Percentiles rank a stretch among this genome's conserved stretches.
These are phyloP conservation scores for Lecanoromycetidae sp. DNA, from an alignment of 2,329 filamentous ascomycete genomes.

Conservation along the genomic window DNA sequence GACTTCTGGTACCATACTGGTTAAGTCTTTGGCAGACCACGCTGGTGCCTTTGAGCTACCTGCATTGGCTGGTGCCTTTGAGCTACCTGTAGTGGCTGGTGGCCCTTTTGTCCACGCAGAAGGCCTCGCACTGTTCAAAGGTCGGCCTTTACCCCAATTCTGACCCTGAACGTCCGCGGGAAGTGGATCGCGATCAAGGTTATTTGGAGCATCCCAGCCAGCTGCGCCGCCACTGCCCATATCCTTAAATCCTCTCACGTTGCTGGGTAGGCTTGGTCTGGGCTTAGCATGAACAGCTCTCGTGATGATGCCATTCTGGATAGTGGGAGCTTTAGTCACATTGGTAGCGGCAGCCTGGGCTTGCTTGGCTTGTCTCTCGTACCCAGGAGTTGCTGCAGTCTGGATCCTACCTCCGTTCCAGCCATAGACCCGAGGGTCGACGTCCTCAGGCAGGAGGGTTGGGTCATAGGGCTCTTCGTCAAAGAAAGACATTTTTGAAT, in stretches of 20 bases:
- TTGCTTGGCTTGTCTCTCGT: neutral
- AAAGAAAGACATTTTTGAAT: neutral
- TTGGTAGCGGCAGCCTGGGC: neutral
- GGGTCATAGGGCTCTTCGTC: neutral
- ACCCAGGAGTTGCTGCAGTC: neutral
- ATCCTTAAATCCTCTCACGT: neutral
- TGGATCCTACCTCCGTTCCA: neutral
- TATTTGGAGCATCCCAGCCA: too few relatives aligned
- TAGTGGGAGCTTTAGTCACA: constrained; percentile 2
- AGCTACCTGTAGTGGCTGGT: neutral
- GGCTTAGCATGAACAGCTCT: neutral
- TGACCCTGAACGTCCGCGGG: too few relatives aligned
- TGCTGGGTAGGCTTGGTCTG: neutral
- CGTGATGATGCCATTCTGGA: neutral
- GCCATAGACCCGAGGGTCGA: neutral
- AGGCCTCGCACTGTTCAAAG: too few relatives aligned
- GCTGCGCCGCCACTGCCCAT: neutral
- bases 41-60: neutral
- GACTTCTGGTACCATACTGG: neutral
- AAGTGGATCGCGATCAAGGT: too few relatives aligned
- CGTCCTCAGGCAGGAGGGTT: neutral
- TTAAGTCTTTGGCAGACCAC: too few relatives aligned
- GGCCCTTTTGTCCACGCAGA: neutral
- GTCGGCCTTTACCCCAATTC: too few relatives aligned
- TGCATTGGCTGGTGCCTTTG: neutral